Conservation (phyloP, 345 rosid species). For the Populus davidiana region DNA sequence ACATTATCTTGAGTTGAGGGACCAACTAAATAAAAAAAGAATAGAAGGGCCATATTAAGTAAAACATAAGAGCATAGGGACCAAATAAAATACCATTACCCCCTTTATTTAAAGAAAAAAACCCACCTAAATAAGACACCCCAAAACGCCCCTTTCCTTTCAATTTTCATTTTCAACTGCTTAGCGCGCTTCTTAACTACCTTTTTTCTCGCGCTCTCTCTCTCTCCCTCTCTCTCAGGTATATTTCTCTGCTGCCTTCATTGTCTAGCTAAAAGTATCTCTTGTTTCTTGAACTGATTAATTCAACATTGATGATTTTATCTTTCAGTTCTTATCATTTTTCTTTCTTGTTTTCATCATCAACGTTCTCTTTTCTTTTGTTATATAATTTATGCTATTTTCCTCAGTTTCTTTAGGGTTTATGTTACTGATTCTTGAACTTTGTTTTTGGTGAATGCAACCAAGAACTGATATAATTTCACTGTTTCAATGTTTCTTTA, state of each 20-base stretch:
- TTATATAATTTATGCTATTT: background rate
- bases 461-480: background rate
- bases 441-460: background rate
- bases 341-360: background rate
- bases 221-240: conserved; percentile 5
- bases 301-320: background rate
- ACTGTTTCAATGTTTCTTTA: background rate
- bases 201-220: background rate
- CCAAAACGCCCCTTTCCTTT: no score
- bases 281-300: background rate
- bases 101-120: background rate
- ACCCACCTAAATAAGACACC: background rate
- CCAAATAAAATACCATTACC: background rate
- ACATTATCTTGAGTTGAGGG: background rate
- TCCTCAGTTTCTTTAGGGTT: conserved; percentile 1
- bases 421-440: background rate
- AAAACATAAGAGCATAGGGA: background rate
- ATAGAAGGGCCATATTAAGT: background rate
- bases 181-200: background rate
- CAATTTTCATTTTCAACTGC: background rate
- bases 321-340: background rate
- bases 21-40: no score
- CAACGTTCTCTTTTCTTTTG: background rate
- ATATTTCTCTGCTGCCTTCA: background rate
- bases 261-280: background rate